Evolutionary conservation across 208 protist species (phyloP).

Genomic region (Zelonia costaricensis): DNA sequence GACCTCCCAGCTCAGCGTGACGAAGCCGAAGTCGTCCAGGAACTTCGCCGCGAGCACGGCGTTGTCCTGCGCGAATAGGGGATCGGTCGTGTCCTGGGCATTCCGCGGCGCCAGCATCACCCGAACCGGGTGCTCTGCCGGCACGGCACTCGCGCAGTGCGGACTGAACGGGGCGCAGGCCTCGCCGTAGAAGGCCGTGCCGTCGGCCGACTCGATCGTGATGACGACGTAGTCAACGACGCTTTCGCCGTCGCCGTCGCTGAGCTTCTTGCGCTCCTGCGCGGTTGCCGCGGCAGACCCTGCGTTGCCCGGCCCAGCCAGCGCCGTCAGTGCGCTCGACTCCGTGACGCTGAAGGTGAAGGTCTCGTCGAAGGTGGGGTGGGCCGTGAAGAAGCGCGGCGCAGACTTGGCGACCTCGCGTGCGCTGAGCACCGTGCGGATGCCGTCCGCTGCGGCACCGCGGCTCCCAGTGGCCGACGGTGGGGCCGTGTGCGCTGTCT

Average conservation of each 20-base stretch:
- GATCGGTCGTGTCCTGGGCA: constrained; percentile 52
- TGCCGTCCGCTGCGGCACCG: neutral
- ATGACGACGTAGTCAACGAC: constrained; percentile 62
- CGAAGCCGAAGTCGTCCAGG: constrained; percentile 85
- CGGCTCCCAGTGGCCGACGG: neutral
- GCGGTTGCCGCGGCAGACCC: neutral
- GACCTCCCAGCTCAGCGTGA: constrained; percentile 74
- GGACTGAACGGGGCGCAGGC: constrained; percentile 78
- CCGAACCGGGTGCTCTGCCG: constrained; percentile 41
- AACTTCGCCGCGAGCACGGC: constrained; percentile 40
- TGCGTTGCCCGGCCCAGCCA: constrained; percentile 15
- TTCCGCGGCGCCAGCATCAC: constrained; percentile 84
- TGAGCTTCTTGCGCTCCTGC: neutral
- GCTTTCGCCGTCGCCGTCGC: constrained; percentile 1
- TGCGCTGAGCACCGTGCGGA: constrained; percentile 32
- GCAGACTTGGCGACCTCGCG: constrained; percentile 42
- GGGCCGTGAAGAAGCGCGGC: constrained; percentile 52
- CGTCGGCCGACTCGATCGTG: constrained; percentile 49
- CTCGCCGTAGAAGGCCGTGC: constrained; percentile 47
- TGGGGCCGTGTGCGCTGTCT: constrained; percentile 26
- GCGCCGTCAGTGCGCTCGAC: constrained; percentile 37
- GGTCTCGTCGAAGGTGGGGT: constrained; percentile 51
- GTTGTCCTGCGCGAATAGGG: constrained; percentile 60
- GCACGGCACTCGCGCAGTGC: constrained; percentile 46
- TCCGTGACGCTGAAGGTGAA: constrained; percentile 47